Percentiles rank a stretch among this genome's conserved stretches.
Evolutionary conservation across 2,329 filamentous ascomycete genomes (phyloP).

Genomic region (Fusarium clavum): DNA sequence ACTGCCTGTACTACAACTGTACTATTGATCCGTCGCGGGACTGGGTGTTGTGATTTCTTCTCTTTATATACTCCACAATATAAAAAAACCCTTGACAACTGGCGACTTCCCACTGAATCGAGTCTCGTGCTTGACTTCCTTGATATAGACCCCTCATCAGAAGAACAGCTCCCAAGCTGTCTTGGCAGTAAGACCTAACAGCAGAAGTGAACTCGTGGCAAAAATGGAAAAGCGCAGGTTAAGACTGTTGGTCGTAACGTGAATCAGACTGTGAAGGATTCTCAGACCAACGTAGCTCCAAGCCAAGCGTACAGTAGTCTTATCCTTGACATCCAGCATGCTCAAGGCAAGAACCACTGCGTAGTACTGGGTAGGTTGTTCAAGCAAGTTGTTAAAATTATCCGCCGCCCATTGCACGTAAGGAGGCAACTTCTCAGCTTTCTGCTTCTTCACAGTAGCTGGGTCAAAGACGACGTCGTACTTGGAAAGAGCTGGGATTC

Average conservation of each 20-base stretch:
- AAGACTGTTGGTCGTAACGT: neutral
- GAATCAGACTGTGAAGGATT: neutral
- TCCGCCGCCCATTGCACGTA: neutral
- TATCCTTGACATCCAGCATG: neutral
- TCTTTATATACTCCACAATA: too few relatives aligned
- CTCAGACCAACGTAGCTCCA: neutral
- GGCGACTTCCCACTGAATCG: too few relatives aligned
- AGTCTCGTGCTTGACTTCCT: too few relatives aligned
- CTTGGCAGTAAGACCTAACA: neutral
- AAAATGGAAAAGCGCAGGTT: neutral
- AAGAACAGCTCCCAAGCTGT: neutral
- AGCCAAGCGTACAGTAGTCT: neutral
- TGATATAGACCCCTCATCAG: neutral
- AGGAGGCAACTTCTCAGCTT: neutral
- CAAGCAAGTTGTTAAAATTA: neutral
- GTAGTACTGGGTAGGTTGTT: constrained; percentile 1
- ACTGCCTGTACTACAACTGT: too few relatives aligned
- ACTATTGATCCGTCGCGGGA: too few relatives aligned
- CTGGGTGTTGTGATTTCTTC: too few relatives aligned
- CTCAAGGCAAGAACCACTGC: neutral
- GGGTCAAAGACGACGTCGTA: neutral
- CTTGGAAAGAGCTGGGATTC: neutral
- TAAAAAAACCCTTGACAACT: too few relatives aligned
- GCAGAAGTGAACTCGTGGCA: neutral
- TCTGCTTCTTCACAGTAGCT: neutral